These are phyloP conservation scores for Betula pendula DNA, from an alignment of 306 rosid genomes.

Conservation along the genomic window DNA sequence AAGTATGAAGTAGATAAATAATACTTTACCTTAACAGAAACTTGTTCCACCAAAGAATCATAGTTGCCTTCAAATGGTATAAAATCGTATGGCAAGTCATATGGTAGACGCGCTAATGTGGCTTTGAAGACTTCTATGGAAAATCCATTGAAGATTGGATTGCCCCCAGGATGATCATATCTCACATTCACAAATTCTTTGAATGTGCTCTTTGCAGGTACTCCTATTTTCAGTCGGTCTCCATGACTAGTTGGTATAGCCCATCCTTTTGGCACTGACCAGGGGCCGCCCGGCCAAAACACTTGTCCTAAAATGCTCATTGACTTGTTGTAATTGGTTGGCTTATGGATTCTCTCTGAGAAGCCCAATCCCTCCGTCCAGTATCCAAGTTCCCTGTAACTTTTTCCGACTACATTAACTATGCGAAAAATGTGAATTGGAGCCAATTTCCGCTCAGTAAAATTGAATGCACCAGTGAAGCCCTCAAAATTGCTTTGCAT, in stretches of 20 bases:
- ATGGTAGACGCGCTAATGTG: slow-evolving; percentile 9
- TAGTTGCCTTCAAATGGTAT: slow-evolving; percentile 3
- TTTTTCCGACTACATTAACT: not conserved
- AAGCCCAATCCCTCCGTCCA: not conserved
- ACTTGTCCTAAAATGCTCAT: not conserved
- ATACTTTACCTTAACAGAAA: slow-evolving; percentile 2
- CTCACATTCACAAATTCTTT: slow-evolving; percentile 10
- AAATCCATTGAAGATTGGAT: slow-evolving; percentile 8
- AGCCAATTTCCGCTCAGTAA: not conserved
- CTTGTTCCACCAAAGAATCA: slow-evolving; percentile 12
- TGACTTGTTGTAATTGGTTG: not conserved
- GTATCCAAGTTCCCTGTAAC: not conserved
- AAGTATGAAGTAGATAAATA: not conserved
- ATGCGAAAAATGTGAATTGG: not conserved
- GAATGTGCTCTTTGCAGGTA: not conserved
- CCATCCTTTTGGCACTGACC: slow-evolving; percentile 19
- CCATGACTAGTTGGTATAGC: not conserved
- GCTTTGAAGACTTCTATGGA: slow-evolving; percentile 10
- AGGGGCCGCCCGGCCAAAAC: not conserved
- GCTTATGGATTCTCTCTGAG: not conserved
- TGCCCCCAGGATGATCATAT: not conserved
- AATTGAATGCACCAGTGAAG: not conserved
- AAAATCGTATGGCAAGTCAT: slow-evolving; percentile 6
- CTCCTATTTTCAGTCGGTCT: slow-evolving; percentile 1
- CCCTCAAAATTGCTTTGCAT: slow-evolving; percentile 8